Evolutionary conservation across 2,329 filamentous ascomycete genomes (phyloP).

Genomic region (Fusarium xyrophilum): DNA sequence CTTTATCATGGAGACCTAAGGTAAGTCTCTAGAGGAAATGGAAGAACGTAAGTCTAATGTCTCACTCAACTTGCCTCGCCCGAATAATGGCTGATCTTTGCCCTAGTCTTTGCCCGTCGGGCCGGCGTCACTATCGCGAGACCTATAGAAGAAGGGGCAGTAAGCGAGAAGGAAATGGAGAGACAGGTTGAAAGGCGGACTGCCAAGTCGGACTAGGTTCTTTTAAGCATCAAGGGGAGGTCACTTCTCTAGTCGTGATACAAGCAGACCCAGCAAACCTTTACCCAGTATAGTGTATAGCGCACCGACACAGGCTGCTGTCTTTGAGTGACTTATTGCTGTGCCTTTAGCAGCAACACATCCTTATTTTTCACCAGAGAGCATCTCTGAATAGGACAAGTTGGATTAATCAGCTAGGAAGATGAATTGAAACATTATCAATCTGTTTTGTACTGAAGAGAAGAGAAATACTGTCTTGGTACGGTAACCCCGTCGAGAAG

Average conservation of each 20-base stretch:
- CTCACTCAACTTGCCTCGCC: not conserved
- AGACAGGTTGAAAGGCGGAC: not conserved
- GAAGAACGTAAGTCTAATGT: not conserved
- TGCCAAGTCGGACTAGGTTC: not conserved
- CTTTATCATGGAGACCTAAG: not conserved
- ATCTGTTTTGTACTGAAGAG: not conserved
- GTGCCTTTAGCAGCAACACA: fast-evolving
- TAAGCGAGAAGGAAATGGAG: not conserved
- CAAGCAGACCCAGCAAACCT: too few relatives aligned
- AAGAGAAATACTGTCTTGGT: not conserved
- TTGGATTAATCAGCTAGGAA: not conserved
- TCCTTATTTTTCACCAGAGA: not conserved
- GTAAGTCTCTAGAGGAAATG: not conserved
- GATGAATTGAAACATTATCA: not conserved
- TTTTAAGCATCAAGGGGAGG: fast-evolving
- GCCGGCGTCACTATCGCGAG: not conserved
- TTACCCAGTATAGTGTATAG: not conserved
- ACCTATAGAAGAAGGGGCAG: not conserved
- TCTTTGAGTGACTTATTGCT: not conserved
- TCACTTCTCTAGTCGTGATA: not conserved
- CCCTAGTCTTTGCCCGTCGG: not conserved
- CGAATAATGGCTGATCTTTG: not conserved
- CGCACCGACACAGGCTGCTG: too few relatives aligned
- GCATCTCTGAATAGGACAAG: not conserved
- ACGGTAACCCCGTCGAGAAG: fast-evolving